phyloP scores from a whole-genome alignment of 306 rosid species.

The Acmispon strigosus region DNA sequence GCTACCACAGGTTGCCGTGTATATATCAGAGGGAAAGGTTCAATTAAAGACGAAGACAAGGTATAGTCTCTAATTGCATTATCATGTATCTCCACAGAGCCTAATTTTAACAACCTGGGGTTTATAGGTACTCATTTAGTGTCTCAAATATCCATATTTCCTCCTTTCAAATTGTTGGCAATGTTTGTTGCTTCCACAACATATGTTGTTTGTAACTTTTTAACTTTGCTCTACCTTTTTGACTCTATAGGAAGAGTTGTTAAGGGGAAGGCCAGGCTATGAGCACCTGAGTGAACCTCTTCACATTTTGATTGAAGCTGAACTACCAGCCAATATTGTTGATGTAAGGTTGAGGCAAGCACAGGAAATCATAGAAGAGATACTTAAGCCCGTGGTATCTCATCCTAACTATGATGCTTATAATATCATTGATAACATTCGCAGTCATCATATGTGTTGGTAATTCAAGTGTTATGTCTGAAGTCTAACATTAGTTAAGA shows the following conservation, averaged over 20 bases:
- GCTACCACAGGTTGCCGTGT: constrained; percentile 60
- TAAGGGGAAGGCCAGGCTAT: constrained; percentile 91
- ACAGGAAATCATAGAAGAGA: constrained; percentile 80
- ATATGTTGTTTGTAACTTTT: background rate
- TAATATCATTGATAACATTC: background rate
- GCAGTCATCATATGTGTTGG: background rate
- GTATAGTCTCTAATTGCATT: constrained; percentile 16
- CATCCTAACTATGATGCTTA: background rate
- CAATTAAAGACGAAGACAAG: constrained; percentile 52
- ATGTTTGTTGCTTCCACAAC: constrained; percentile 7
- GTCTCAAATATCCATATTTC: background rate
- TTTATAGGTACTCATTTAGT: background rate
- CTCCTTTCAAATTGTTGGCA: background rate
- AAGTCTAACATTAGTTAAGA: no score
- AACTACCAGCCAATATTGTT: constrained; percentile 67
- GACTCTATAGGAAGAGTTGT: constrained; percentile 60
- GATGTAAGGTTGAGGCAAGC: constrained; percentile 82
- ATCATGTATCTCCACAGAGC: background rate
- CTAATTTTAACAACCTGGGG: background rate
- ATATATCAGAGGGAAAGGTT: constrained; percentile 54
- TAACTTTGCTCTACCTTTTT: constrained; percentile 15
- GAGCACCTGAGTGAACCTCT: constrained; percentile 93
- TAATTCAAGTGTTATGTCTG: no score
- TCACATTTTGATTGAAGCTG: constrained; percentile 89
- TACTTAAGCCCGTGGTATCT: constrained; percentile 82